phyloP scores from a whole-genome alignment of 1,139 yeast species.

The Pichia sp. region DNA sequence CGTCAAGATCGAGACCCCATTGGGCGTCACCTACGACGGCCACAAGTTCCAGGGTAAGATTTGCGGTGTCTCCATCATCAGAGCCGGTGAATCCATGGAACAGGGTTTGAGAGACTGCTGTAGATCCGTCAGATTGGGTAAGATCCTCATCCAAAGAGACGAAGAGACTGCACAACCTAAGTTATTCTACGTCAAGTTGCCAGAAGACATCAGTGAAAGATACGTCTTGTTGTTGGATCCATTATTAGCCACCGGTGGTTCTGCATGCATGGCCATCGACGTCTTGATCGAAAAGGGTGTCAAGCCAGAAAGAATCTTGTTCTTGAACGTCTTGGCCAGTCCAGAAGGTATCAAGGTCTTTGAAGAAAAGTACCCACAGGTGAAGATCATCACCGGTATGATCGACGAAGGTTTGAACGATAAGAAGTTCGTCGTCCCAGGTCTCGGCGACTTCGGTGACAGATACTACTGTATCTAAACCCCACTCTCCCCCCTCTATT shows the following conservation, averaged over 20 bases:
- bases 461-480: constrained; percentile 84
- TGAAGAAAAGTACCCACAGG: constrained; percentile 74
- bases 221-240: constrained; percentile 93
- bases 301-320: constrained; percentile 79
- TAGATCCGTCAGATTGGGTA: constrained; percentile 93
- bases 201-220: constrained; percentile 84
- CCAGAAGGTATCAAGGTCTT: constrained; percentile 90
- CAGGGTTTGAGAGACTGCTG: constrained; percentile 97
- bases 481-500: background rate
- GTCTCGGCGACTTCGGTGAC: constrained; percentile 98
- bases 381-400: constrained; percentile 91
- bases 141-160: constrained; percentile 93
- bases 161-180: constrained; percentile 86
- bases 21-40: constrained; percentile 74
- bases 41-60: constrained; percentile 84
- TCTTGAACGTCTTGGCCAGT: constrained; percentile 86
- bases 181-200: constrained; percentile 87
- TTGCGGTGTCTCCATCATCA: constrained; percentile 95
- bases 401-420: constrained; percentile 85
- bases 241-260: constrained; percentile 98
- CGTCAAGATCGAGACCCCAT: constrained; percentile 68
- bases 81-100: constrained; percentile 99
- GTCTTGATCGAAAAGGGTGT: constrained; percentile 87
- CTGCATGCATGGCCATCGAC: constrained; percentile 96
- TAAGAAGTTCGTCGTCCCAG: constrained; percentile 70